These are phyloP conservation scores for Ustilago esculenta DNA, from an alignment of 1,284 basidiomycete genomes.

Conservation along the genomic window DNA sequence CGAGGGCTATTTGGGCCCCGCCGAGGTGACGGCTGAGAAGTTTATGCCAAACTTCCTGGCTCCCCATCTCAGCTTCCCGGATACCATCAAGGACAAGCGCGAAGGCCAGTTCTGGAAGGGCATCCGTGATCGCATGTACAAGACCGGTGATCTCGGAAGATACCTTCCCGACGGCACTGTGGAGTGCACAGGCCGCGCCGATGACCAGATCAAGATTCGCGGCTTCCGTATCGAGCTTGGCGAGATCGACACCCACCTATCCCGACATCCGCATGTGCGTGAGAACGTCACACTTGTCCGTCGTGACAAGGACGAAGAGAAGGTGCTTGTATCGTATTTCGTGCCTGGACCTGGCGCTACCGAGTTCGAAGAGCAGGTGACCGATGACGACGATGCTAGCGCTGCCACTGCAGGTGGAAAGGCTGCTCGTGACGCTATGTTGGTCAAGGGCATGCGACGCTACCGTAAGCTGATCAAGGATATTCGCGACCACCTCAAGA, in stretches of 20 bases:
- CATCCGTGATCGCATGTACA: slow-evolving; percentile 97
- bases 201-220: slow-evolving; percentile 99
- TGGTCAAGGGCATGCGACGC: slow-evolving; percentile 60
- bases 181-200: slow-evolving; percentile 95
- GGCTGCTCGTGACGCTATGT: slow-evolving; percentile 41
- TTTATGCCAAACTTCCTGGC: slow-evolving; percentile 66
- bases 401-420: slow-evolving; percentile 28
- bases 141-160: slow-evolving; percentile 93
- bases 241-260: slow-evolving; percentile 96
- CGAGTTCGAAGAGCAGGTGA: slow-evolving; percentile 75
- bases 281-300: slow-evolving; percentile 98
- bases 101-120: slow-evolving; percentile 80
- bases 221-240: slow-evolving; percentile 99
- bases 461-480: slow-evolving; percentile 81
- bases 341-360: slow-evolving; percentile 83
- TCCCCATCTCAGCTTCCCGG: slow-evolving; percentile 51
- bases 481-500: slow-evolving; percentile 94
- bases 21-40: slow-evolving; percentile 79
- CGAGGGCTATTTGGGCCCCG: slow-evolving; percentile 87
- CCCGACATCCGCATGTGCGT: slow-evolving; percentile 88
- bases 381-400: slow-evolving; percentile 68
- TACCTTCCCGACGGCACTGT: slow-evolving; percentile 93
- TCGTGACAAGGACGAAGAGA: slow-evolving; percentile 99
- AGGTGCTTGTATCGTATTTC: slow-evolving; percentile 97
- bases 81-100: slow-evolving; percentile 59